A percentile compares a stretch with the other conserved stretches of the same genome.
phyloP scores from a whole-genome alignment of 1,284 basidiomycete genomes.

The Wolfiporia cocos region DNA sequence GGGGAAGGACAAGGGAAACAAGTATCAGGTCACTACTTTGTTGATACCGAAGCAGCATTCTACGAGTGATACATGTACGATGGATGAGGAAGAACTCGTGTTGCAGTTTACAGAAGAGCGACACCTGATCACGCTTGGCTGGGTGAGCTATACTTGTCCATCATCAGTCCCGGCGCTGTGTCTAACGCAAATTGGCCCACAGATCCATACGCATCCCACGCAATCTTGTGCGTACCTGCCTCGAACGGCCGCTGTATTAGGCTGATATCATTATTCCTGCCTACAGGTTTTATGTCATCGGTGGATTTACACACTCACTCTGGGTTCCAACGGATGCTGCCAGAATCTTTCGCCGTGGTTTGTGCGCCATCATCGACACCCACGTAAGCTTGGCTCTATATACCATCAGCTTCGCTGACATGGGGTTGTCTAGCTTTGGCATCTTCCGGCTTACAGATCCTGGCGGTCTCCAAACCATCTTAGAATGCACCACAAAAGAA shows the following conservation, averaged over 20 bases:
- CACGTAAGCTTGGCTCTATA: slow-evolving; percentile 39
- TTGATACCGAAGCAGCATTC: slow-evolving; percentile 81
- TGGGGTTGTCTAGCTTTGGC: slow-evolving; percentile 51
- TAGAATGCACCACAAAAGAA: slow-evolving; percentile 61
- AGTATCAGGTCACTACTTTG: slow-evolving; percentile 66
- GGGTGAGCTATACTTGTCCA: slow-evolving; percentile 43
- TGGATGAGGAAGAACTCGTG: slow-evolving; percentile 85
- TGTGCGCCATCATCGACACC: slow-evolving; percentile 78
- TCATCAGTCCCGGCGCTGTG: slow-evolving; percentile 1
- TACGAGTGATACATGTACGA: slow-evolving; percentile 83
- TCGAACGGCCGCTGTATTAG: not conserved
- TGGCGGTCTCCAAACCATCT: slow-evolving; percentile 66
- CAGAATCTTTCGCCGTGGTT: slow-evolving; percentile 88
- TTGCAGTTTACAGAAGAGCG: slow-evolving; percentile 75
- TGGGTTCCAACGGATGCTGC: slow-evolving; percentile 80
- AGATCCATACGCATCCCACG: slow-evolving; percentile 92
- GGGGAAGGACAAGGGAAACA: slow-evolving; percentile 48
- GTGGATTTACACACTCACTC: slow-evolving; percentile 88
- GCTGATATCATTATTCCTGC: not conserved
- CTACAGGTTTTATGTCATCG: slow-evolving; percentile 78
- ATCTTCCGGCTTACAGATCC: slow-evolving; percentile 87
- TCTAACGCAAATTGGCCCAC: slow-evolving; percentile 2
- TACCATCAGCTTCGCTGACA: not conserved
- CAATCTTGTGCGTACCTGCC: slow-evolving; percentile 63
- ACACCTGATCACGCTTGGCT: slow-evolving; percentile 79